phyloP scores from a whole-genome alignment of 768 basidiomycete genomes.

The Gymnopilus junonius region DNA sequence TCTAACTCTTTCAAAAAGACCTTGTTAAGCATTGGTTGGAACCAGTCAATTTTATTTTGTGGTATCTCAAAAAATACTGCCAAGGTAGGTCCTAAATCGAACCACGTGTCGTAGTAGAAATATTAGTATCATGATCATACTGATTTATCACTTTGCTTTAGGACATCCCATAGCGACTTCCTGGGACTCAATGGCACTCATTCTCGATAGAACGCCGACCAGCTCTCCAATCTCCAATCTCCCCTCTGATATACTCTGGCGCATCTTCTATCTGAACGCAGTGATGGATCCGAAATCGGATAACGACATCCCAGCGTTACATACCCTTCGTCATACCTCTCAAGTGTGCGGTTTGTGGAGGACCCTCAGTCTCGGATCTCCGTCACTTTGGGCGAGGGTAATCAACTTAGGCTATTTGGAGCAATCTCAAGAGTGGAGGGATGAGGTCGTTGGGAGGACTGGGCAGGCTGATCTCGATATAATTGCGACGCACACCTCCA shows the following conservation, averaged over 20 bases:
- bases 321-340: neutral
- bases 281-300: neutral
- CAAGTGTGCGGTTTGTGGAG: neutral
- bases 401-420: neutral
- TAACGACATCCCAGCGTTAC: neutral
- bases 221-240: neutral
- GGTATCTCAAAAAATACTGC: too few species aligned
- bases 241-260: neutral
- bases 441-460: neutral
- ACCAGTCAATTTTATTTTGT: too few species aligned
- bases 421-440: neutral
- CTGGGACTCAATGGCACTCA: too few species aligned
- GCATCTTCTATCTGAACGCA: neutral
- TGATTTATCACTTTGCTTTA: too few species aligned
- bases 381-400: neutral
- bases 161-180: too few species aligned
- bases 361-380: neutral
- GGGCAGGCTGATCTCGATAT: neutral
- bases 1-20: too few species aligned
- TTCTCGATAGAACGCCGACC: neutral
- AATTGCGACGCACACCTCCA: neutral
- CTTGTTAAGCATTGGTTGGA: too few species aligned
- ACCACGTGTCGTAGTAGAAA: too few species aligned
- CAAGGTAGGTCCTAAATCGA: too few species aligned
- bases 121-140: too few species aligned